These are phyloP conservation scores for Hypoxylon rubiginosum DNA, from an alignment of 2,329 filamentous ascomycete genomes.

Conservation along the genomic window DNA sequence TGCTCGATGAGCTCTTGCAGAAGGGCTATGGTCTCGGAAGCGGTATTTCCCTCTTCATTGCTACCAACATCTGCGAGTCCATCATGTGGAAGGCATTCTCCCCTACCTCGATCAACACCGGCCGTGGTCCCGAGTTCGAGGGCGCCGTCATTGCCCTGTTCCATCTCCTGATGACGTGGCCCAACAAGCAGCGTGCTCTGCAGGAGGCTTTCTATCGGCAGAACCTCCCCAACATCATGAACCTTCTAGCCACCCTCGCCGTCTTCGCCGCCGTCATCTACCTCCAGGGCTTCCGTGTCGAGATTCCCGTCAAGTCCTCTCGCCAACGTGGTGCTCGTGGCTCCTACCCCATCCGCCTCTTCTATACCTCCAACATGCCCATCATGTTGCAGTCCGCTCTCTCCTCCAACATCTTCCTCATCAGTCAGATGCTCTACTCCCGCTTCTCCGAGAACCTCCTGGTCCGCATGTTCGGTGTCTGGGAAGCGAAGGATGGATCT, in stretches of 20 bases:
- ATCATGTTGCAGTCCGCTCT: constrained; percentile 99
- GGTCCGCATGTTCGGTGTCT: constrained; percentile 96
- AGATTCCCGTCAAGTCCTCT: constrained; percentile 99
- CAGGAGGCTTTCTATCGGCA: constrained; percentile 99
- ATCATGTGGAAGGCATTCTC: constrained; percentile 99
- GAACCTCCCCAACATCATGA: constrained; percentile 99
- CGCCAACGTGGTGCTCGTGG: constrained; percentile 98
- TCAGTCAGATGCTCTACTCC: constrained; percentile 99
- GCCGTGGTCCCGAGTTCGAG: constrained; percentile 98
- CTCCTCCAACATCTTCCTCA: constrained; percentile 98
- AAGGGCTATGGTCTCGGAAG: constrained; percentile 99
- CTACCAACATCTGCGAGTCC: constrained; percentile 99
- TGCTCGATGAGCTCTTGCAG: constrained; percentile 98
- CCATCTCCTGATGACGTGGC: constrained; percentile 98
- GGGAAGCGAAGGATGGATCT: constrained; percentile 97
- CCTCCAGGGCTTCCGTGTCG: constrained; percentile 98
- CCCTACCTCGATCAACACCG: constrained; percentile 98
- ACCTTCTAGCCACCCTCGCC: constrained; percentile 90
- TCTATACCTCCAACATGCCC: constrained; percentile 99
- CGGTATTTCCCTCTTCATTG: constrained; percentile 99
- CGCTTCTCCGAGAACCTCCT: constrained; percentile 99
- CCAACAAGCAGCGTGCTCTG: constrained; percentile 98
- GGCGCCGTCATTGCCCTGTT: constrained; percentile 98
- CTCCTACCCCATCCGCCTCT: constrained; percentile 97
- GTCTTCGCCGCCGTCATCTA: constrained; percentile 99